Percentiles rank a stretch among this genome's conserved stretches.
Conservation (phyloP, 148 eudicot species). For the Chenopodium suecicum region DNA sequence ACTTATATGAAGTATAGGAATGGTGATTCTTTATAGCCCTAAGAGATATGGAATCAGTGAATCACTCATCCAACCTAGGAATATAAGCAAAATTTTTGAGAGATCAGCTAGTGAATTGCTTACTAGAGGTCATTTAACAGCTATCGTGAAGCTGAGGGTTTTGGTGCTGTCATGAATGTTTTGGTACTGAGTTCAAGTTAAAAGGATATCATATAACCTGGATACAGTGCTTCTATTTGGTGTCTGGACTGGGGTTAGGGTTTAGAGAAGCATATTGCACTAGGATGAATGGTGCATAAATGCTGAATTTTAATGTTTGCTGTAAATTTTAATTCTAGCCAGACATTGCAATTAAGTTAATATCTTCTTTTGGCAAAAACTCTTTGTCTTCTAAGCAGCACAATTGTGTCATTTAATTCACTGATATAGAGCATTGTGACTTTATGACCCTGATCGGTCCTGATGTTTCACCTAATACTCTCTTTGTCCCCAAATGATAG, state of each 20-base stretch:
- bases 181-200: neutral
- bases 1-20: no score
- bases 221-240: neutral
- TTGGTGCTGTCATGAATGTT: neutral
- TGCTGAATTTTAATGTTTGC: neutral
- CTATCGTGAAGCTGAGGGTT: no score
- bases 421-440: neutral
- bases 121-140: neutral
- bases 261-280: neutral
- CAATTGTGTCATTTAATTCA: neutral
- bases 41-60: neutral
- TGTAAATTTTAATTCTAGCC: neutral
- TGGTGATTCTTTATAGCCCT: neutral
- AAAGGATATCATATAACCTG: neutral
- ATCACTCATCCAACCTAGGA: neutral
- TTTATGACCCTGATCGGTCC: neutral
- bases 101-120: no score
- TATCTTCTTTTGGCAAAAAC: neutral
- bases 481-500: no score
- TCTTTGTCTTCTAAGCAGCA: neutral
- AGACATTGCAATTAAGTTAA: neutral
- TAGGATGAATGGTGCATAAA: neutral
- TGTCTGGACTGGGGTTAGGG: neutral
- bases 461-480: neutral
- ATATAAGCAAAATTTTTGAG: neutral